phyloP scores from a whole-genome alignment of 1,139 yeast species.

The Scheffersomyces titani region DNA sequence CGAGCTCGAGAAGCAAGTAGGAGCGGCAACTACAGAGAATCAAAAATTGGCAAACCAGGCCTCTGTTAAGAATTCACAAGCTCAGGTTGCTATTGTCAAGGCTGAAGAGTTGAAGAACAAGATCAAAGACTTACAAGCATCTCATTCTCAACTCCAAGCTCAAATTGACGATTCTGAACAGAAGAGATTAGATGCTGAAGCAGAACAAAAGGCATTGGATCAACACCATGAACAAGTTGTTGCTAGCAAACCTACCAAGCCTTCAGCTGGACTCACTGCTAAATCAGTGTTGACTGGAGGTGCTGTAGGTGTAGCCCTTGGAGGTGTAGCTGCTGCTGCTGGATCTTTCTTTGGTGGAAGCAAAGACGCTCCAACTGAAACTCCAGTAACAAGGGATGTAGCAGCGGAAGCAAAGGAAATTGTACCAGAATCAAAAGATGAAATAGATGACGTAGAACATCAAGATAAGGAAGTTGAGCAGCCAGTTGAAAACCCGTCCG shows the following conservation, averaged over 20 bases:
- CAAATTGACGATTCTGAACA: conserved; percentile 26
- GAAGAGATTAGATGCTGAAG: conserved; percentile 6
- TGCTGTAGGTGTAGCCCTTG: conserved; percentile 28
- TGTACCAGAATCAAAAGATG: not conserved
- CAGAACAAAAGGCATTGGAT: conserved; percentile 20
- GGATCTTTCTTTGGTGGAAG: conserved; percentile 9
- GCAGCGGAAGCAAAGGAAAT: conserved; percentile 10
- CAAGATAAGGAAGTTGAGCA: not conserved
- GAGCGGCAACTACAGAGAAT: conserved; percentile 50
- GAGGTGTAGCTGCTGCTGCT: conserved; percentile 20
- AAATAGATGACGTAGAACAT: not conserved
- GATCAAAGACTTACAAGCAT: conserved; percentile 28
- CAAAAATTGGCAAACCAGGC: conserved; percentile 63
- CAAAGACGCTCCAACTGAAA: conserved; percentile 1
- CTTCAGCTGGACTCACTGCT: conserved; percentile 8
- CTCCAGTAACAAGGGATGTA: not conserved
- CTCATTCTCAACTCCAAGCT: conserved; percentile 22
- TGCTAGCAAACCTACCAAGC: conserved; percentile 11
- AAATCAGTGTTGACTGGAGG: conserved; percentile 18
- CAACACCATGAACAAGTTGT: conserved; percentile 29
- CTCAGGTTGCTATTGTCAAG: conserved; percentile 61
- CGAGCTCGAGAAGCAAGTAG: conserved; percentile 58
- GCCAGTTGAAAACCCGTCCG: not conserved
- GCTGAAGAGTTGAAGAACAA: conserved; percentile 43
- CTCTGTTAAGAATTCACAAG: conserved; percentile 69